Percentiles rank a stretch among this genome's conserved stretches.
These are phyloP conservation scores for Acaromyces ingoldii DNA, from an alignment of 1,284 basidiomycete genomes.

Conservation along the genomic window DNA sequence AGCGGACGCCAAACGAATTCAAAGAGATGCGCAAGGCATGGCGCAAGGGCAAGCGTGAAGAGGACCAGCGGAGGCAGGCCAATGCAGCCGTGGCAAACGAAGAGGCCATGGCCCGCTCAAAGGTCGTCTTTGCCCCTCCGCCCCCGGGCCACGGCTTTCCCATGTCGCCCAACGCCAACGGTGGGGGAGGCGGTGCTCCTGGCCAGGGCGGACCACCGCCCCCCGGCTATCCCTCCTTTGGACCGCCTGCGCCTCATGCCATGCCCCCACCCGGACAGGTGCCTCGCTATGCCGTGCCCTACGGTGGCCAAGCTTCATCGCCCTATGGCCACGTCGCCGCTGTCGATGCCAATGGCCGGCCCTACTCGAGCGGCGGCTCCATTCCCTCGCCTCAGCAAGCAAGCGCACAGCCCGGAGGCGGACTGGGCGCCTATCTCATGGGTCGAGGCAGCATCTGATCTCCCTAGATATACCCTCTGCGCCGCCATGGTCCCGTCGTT, in stretches of 20 bases:
- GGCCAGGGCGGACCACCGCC: too few relatives aligned
- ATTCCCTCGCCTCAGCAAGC: slow-evolving; percentile 8
- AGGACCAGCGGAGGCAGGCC: slow-evolving; percentile 44
- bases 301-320: too few relatives aligned
- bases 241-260: slow-evolving; percentile 1
- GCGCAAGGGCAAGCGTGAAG: slow-evolving; percentile 85
- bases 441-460: slow-evolving; percentile 28
- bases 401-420: slow-evolving; percentile 11
- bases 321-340: slow-evolving; percentile 2
- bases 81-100: not conserved
- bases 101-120: slow-evolving; percentile 2
- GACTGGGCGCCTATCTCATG: slow-evolving; percentile 31
- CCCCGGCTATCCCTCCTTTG: too few relatives aligned
- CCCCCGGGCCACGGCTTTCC: slow-evolving; percentile 4
- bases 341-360: not conserved
- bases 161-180: not conserved
- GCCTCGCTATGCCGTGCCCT: slow-evolving; percentile 2
- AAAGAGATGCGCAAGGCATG: slow-evolving; percentile 94
- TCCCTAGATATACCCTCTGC: too few relatives aligned
- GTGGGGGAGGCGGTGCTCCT: too few relatives aligned
- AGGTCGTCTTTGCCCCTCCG: not conserved
- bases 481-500: too few relatives aligned
- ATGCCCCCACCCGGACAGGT: slow-evolving; percentile 4
- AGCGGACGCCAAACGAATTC: slow-evolving; percentile 83
- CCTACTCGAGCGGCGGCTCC: slow-evolving; percentile 3